Evolutionary conservation across 2,329 filamentous ascomycete genomes (phyloP).

Genomic region (Monilinia aucupariae): DNA sequence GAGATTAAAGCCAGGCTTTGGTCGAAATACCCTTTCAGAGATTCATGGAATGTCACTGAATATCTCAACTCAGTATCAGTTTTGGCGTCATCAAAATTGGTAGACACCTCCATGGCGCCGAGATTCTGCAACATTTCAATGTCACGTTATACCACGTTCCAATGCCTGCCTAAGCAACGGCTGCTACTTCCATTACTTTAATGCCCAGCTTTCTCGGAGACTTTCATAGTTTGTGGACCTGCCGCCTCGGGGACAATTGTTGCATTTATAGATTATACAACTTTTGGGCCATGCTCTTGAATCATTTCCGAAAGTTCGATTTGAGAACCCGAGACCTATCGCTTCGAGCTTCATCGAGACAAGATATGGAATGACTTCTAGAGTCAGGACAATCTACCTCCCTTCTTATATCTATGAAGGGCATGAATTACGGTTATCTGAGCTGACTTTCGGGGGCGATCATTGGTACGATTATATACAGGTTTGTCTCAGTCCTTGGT

Average conservation of each 20-base stretch:
- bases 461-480: constrained; percentile 63
- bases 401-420: constrained; percentile 60
- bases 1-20: neutral
- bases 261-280: constrained; percentile 56
- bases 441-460: constrained; percentile 66
- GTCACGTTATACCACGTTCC: neutral
- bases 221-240: neutral
- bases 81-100: neutral
- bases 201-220: neutral
- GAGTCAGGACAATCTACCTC: constrained; percentile 57
- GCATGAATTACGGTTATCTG: constrained; percentile 59
- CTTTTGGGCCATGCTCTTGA: constrained; percentile 50
- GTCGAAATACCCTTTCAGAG: neutral
- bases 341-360: constrained; percentile 59
- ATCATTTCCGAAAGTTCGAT: constrained; percentile 59
- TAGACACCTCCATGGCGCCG: neutral
- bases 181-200: neutral
- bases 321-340: constrained; percentile 56
- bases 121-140: neutral
- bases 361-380: constrained; percentile 67
- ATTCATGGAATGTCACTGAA: neutral
- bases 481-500: constrained; percentile 60
- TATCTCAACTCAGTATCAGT: neutral
- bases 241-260: constrained; percentile 36
- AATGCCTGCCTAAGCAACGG: too few relatives aligned